Evolutionary conservation across 768 basidiomycete species (phyloP).

Genomic region (Suillus ampliporus): DNA sequence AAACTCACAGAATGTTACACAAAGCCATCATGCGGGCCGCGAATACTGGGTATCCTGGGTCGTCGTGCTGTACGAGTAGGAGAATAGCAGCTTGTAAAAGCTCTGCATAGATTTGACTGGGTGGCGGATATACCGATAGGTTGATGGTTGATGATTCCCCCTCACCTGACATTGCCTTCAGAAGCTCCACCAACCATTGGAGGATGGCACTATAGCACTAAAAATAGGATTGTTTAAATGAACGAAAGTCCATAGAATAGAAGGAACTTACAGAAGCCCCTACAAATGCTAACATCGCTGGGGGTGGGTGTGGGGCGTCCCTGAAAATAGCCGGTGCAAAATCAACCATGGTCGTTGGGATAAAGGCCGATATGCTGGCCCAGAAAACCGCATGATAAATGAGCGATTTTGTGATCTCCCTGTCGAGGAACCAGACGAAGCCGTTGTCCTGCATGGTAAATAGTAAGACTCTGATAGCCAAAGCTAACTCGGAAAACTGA

Average conservation of each 20-base stretch:
- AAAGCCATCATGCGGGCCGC: not conserved
- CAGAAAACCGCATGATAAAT: not conserved
- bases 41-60: not conserved
- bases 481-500: not conserved
- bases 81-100: not conserved
- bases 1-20: not conserved
- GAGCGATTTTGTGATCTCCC: not conserved
- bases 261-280: not conserved
- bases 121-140: not conserved
- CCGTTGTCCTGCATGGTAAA: not conserved
- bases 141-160: not conserved
- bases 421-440: not conserved
- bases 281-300: not conserved
- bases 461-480: not conserved
- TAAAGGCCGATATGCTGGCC: not conserved
- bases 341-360: not conserved
- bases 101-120: not conserved
- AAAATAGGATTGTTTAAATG: not conserved
- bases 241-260: not conserved
- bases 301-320: not conserved
- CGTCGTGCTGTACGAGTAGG: not conserved
- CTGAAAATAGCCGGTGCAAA: not conserved
- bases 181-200: not conserved
- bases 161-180: not conserved
- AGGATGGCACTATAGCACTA: not conserved